Percentiles rank a stretch among this genome's conserved stretches.
Conservation (phyloP, 768 basidiomycete species). For the Pulveroboletus sp. region DNA sequence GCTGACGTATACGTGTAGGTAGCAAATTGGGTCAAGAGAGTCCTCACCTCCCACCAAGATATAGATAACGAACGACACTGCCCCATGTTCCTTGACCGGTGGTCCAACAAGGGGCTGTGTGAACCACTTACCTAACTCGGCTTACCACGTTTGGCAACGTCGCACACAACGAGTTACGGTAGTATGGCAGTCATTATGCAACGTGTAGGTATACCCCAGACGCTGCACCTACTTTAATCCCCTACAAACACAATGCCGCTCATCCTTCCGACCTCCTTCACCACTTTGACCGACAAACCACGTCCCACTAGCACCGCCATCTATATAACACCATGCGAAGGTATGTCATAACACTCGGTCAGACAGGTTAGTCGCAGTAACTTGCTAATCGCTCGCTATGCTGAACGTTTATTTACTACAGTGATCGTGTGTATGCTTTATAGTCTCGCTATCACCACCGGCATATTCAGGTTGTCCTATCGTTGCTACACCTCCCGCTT, state of each 20-base stretch:
- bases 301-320: neutral
- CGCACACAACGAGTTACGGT: neutral
- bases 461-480: conserved; percentile 1
- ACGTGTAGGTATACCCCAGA: neutral
- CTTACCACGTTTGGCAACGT: neutral
- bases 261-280: too few species aligned
- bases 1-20: neutral
- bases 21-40: neutral
- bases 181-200: neutral
- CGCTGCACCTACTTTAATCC: neutral
- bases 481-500: conserved; percentile 1
- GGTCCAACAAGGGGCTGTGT: too few species aligned
- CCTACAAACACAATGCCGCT: too few species aligned
- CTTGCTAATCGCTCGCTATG: neutral
- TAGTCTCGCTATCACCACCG: neutral
- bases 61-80: too few species aligned
- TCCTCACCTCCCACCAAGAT: neutral
- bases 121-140: too few species aligned
- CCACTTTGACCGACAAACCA: neutral
- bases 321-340: neutral
- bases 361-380: neutral
- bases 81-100: too few species aligned
- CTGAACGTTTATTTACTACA: neutral
- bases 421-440: neutral
- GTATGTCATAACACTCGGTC: neutral